These are phyloP conservation scores for Melanogaster broomeanus DNA, from an alignment of 768 basidiomycete species.

Conservation along the genomic window DNA sequence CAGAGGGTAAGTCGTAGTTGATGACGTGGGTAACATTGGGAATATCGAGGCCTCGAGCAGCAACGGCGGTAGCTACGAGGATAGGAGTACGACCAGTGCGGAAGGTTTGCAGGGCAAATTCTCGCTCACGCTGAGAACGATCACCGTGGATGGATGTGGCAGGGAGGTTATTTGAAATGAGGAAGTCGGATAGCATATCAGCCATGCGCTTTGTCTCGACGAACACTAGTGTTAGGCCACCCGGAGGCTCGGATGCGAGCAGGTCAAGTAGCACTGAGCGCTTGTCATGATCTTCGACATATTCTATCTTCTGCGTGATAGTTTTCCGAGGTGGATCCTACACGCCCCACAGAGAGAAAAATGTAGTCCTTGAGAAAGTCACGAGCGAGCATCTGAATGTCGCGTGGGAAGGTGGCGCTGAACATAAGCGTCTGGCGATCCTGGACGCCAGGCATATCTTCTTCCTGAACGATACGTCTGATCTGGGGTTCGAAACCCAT, in stretches of 20 bases:
- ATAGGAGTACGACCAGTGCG: conserved; percentile 92
- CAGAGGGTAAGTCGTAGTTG: conserved; percentile 96
- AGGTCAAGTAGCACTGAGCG: conserved; percentile 95
- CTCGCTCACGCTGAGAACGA: conserved; percentile 96
- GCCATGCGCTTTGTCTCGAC: conserved; percentile 99
- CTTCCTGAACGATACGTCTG: conserved; percentile 94
- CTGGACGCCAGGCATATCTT: conserved; percentile 94
- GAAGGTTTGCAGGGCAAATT: conserved; percentile 94
- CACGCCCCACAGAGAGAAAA: conserved; percentile 97
- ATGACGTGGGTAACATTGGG: conserved; percentile 99
- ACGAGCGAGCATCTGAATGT: conserved; percentile 95
- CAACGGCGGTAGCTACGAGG: conserved; percentile 97
- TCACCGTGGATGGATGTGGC: conserved; percentile 99
- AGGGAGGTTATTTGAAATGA: conserved; percentile 76
- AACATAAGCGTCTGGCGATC: conserved; percentile 99
- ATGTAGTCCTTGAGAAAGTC: conserved; percentile 99
- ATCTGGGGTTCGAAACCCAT: conserved; percentile 99
- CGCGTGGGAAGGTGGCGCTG: conserved; percentile 97
- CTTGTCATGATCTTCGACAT: conserved; percentile 97
- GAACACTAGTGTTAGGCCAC: conserved; percentile 91
- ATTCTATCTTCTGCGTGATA: conserved; percentile 99
- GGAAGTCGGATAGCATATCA: conserved; percentile 96
- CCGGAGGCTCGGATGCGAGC: conserved; percentile 68
- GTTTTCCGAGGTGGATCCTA: conserved; percentile 98
- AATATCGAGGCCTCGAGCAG: conserved; percentile 98